Percentiles rank a stretch among this genome's conserved stretches.
These are phyloP conservation scores for Neopestalotiopsis sp. DNA, from an alignment of 2,329 filamentous ascomycete species.

Conservation along the genomic window DNA sequence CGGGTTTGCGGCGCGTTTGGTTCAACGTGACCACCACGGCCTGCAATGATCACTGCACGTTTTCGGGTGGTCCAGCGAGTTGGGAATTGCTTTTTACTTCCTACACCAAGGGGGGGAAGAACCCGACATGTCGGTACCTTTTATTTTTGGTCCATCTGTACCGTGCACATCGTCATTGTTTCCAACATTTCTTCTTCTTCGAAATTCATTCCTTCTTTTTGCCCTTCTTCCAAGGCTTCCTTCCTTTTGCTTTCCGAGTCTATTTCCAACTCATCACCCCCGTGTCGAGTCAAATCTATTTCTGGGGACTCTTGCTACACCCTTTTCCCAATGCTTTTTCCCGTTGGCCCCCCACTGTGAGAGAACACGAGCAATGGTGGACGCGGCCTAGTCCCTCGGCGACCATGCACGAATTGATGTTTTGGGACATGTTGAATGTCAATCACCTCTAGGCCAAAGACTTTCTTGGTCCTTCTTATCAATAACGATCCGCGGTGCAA, in stretches of 20 bases:
- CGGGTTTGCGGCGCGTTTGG: background rate
- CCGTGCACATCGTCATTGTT: background rate
- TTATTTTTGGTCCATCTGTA: conserved; percentile 7
- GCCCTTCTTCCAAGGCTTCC: background rate
- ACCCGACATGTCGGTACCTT: conserved; percentile 1
- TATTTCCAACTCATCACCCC: background rate
- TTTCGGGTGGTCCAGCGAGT: background rate
- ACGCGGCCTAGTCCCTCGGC: background rate
- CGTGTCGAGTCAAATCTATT: background rate
- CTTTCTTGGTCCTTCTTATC: background rate
- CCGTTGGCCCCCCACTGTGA: background rate
- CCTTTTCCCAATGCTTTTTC: background rate
- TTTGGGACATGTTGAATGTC: background rate
- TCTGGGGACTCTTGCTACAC: background rate
- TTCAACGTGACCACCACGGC: background rate
- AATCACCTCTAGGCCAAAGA: background rate
- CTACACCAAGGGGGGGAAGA: background rate
- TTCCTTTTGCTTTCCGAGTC: background rate
- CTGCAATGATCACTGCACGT: conserved; percentile 10
- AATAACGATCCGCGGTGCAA: background rate
- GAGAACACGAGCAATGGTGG: background rate
- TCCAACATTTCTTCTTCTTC: background rate
- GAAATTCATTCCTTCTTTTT: background rate
- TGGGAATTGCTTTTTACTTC: background rate
- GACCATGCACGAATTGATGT: background rate